Evolutionary conservation across 768 basidiomycete genomes (phyloP).

Genomic region (Mycena indigotica): DNA sequence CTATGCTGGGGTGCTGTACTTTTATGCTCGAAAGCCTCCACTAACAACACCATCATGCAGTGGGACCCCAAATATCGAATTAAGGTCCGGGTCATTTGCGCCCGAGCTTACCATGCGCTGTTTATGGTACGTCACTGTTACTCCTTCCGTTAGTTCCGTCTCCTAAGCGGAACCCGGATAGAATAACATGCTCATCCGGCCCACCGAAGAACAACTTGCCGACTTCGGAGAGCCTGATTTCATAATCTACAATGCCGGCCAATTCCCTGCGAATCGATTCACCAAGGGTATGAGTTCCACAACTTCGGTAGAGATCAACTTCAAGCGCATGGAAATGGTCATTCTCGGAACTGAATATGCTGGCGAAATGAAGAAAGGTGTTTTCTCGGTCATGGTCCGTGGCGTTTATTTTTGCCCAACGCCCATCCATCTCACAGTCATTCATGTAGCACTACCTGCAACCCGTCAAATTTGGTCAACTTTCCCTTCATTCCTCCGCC

Average conservation of each 20-base stretch:
- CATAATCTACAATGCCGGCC: conserved; percentile 99
- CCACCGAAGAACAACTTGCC: conserved; percentile 90
- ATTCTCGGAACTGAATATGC: conserved; percentile 98
- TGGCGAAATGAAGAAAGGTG: conserved; percentile 99
- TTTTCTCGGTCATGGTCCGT: conserved; percentile 96
- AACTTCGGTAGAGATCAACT: conserved; percentile 99
- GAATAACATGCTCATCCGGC: conserved; percentile 99
- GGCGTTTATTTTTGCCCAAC: conserved; percentile 7
- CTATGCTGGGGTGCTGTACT: conserved; percentile 72
- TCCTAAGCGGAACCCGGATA: conserved; percentile 35
- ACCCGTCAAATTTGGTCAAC: conserved; percentile 97
- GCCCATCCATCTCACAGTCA: too few relatives aligned
- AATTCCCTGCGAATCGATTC: conserved; percentile 99
- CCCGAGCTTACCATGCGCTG: conserved; percentile 96
- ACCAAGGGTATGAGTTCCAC: conserved; percentile 99
- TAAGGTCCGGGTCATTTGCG: conserved; percentile 99
- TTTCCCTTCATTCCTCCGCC: conserved; percentile 96
- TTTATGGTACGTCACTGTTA: conserved; percentile 80
- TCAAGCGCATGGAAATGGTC: conserved; percentile 99
- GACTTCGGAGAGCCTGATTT: conserved; percentile 98
- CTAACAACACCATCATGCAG: conserved; percentile 37
- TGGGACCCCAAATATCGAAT: conserved; percentile 99
- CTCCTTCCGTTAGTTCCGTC: conserved; percentile 23
- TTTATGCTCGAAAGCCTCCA: conserved; percentile 13
- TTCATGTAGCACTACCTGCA: conserved; percentile 85